These are phyloP conservation scores for Edaphochlamys debaryana DNA, from an alignment of 139 green algal genomes.

Conservation along the genomic window DNA sequence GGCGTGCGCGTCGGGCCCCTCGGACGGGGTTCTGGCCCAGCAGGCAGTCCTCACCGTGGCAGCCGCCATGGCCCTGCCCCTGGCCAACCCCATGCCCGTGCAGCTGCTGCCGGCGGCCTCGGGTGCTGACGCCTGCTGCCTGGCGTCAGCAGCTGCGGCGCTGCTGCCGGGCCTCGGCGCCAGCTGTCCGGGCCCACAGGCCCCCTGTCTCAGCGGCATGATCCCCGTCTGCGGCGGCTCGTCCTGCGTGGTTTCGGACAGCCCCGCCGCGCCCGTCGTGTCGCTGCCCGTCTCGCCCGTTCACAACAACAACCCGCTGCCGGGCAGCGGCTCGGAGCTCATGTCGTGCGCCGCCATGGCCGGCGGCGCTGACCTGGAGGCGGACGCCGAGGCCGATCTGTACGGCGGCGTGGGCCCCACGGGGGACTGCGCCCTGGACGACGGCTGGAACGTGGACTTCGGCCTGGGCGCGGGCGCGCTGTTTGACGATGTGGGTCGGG, in stretches of 20 bases:
- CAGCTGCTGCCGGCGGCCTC: too few species aligned
- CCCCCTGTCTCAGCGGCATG: too few species aligned
- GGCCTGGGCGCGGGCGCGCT: slow-evolving; percentile 1
- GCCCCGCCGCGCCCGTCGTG: not conserved
- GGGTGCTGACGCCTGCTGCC: too few species aligned
- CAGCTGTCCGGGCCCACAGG: too few species aligned
- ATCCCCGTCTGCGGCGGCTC: not conserved
- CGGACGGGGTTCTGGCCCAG: too few species aligned
- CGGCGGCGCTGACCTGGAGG: too few species aligned
- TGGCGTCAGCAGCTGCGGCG: too few species aligned
- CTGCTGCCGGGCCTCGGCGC: too few species aligned
- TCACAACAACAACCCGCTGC: not conserved
- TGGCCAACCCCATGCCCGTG: too few species aligned
- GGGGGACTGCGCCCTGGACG: not conserved
- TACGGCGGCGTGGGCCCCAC: not conserved
- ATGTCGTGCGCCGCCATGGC: not conserved
- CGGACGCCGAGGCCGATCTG: not conserved
- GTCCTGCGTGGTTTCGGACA: not conserved
- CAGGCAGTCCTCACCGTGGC: too few species aligned
- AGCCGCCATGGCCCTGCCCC: too few species aligned
- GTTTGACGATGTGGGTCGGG: slow-evolving; percentile 27
- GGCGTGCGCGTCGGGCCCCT: too few species aligned
- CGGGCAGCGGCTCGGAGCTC: not conserved
- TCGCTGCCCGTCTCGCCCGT: slow-evolving; percentile 25
- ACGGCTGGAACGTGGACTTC: slow-evolving; percentile 33